Percentiles rank a stretch among this genome's conserved stretches.
Conservation (phyloP, 73 alveolate species). For the Diophrys sp. region DNA sequence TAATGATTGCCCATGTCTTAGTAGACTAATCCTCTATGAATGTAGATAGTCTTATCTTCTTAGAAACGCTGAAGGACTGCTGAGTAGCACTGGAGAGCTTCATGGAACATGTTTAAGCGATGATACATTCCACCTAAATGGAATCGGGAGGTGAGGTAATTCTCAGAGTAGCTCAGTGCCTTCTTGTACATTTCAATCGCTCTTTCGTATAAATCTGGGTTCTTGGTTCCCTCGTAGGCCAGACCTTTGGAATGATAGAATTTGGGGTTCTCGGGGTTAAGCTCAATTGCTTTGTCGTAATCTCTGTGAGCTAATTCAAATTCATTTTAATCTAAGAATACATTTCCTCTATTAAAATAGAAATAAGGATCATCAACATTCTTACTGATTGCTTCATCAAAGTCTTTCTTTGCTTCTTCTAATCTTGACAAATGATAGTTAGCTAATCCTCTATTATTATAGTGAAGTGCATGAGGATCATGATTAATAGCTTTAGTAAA, state of each 20-base stretch:
- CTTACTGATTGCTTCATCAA: conserved; percentile 73
- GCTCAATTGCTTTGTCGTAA: conserved; percentile 74
- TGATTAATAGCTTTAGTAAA: conserved; percentile 74
- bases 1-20: conserved; percentile 85
- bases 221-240: conserved; percentile 71
- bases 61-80: conserved; percentile 60
- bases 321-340: conserved; percentile 50
- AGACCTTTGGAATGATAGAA: conserved; percentile 87
- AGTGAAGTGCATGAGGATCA: conserved; percentile 66
- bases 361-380: conserved; percentile 72
- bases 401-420: conserved; percentile 72
- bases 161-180: conserved; percentile 14
- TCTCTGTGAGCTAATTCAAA: conserved; percentile 74
- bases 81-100: conserved; percentile 75
- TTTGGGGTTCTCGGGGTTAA: conserved; percentile 71
- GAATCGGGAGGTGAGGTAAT: conserved; percentile 39
- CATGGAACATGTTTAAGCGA: conserved; percentile 55
- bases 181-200: conserved; percentile 80
- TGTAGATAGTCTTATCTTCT: conserved; percentile 65
- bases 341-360: conserved; percentile 83
- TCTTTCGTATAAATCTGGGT: conserved; percentile 36
- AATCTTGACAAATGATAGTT: conserved; percentile 63
- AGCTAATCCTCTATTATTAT: conserved; percentile 76
- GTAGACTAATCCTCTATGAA: conserved; percentile 78
- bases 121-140: conserved; percentile 85